Conservation (phyloP, 768 basidiomycete species). For the Obba rivulosa region DNA sequence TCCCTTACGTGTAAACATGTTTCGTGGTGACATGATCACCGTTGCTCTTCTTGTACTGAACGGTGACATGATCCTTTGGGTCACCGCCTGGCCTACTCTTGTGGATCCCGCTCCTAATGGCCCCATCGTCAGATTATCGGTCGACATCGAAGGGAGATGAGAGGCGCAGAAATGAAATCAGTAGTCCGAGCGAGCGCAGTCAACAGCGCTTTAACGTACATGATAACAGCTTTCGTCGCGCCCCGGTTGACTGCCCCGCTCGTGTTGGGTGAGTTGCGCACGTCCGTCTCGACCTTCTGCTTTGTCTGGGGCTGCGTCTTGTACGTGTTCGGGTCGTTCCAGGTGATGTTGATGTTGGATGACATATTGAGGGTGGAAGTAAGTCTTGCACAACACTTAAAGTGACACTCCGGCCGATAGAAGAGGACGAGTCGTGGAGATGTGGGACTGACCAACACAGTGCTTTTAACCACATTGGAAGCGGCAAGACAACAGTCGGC, state of each 20-base stretch:
- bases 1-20: background rate
- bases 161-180: too few relatives aligned
- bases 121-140: background rate
- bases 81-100: background rate
- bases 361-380: background rate
- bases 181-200: too few relatives aligned
- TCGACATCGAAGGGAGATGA: background rate
- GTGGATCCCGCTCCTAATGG: background rate
- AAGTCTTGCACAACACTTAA: too few relatives aligned
- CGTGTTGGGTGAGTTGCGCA: background rate
- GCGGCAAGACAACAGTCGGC: too few relatives aligned
- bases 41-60: background rate
- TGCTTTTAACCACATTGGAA: too few relatives aligned
- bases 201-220: too few relatives aligned
- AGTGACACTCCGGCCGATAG: too few relatives aligned
- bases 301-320: background rate
- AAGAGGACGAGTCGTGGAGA: too few relatives aligned
- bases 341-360: background rate
- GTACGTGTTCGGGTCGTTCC: background rate
- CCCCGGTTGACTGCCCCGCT: background rate
- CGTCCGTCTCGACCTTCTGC: background rate
- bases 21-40: background rate
- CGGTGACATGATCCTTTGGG: background rate
- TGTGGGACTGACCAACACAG: too few relatives aligned
- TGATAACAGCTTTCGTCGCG: background rate